Percentiles rank a stretch among this genome's conserved stretches.
Evolutionary conservation across 306 rosid species (phyloP).

Genomic region (Vigna angularis): DNA sequence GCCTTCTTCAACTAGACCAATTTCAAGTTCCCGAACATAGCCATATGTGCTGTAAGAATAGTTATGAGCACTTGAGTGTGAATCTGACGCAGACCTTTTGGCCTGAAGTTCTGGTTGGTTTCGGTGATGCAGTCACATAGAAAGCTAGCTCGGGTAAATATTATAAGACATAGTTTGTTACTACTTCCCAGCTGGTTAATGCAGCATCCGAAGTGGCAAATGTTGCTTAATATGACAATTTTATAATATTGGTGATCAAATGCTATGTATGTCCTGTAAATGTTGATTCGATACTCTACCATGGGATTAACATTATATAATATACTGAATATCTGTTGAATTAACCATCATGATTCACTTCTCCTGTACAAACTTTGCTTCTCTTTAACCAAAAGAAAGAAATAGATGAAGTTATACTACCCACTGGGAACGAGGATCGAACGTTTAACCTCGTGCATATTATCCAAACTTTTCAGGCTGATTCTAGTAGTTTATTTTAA

Average conservation of each 20-base stretch:
- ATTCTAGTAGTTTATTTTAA: too few relatives aligned
- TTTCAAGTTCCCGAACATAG: constrained; percentile 39
- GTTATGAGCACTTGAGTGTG: constrained; percentile 12
- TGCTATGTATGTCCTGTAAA: constrained; percentile 6
- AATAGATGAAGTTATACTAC: not conserved
- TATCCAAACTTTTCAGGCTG: too few relatives aligned
- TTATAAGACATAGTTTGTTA: not conserved
- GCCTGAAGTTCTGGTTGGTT: constrained; percentile 34
- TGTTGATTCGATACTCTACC: constrained; percentile 14
- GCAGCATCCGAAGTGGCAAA: constrained; percentile 16
- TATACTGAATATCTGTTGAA: constrained; percentile 5
- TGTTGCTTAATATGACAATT: not conserved
- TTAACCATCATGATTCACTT: not conserved
- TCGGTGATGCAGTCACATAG: constrained; percentile 2
- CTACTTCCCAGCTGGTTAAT: not conserved
- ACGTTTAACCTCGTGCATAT: too few relatives aligned
- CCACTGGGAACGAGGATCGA: too few relatives aligned
- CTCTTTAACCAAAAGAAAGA: not conserved
- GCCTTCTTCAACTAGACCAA: constrained; percentile 44
- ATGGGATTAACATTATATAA: not conserved
- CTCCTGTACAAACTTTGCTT: not conserved
- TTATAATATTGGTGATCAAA: not conserved
- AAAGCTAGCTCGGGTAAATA: constrained; percentile 27
- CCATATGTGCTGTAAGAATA: constrained; percentile 3
- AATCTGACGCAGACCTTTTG: constrained; percentile 30